Base-by-base conservation (phyloP, 208 protist species). In the Leptomonas seymouri region DNA sequence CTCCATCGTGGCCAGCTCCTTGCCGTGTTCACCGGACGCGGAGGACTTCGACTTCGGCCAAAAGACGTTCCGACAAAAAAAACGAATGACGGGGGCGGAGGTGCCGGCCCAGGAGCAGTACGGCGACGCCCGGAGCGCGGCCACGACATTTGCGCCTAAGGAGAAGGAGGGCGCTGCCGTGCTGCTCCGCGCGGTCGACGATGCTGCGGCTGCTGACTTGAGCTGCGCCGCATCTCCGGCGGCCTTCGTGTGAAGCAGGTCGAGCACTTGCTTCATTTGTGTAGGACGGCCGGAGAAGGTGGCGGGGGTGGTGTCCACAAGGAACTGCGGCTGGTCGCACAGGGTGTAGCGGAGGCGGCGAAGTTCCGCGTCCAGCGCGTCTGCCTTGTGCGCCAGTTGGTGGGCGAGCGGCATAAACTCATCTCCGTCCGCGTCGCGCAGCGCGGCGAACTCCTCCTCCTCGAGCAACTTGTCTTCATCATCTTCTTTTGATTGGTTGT, bases 381-480 rank as follows among this genome's bases (percentile, higher is more conserved):
- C 80, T 6, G 84, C 85, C 64, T 87, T 91, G 59, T 62, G 61
- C 4, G 84, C 83, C 23, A 91, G 73, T 21, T 82, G 74, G 45
- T 86, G 61, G 3, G 60, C 49, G 18, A 87, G n/a, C 3, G 85
- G 80, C 67, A 91, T 58, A 62, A 81, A 80, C 39, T 80, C 86
- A 39, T 86, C 82, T 18, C 18, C 71, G 14, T 84, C 80, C 9
- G 69, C 66, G 5, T 78, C 72, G 21, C 62, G 70, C 68, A 88
- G 50, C 1, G 70, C 72, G 25, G 67, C 67, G 70, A 93, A 91
- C 64, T 93, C 87, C 69, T 95, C 90, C 56, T 95, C 89, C 31
- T 92, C 89, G 31, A 91, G 79, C 34, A 72, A 42, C 55, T 61
- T 77, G 44, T 90, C 85, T 49, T 87, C 75, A 49, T 83, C 74